phyloP scores from a whole-genome alignment of 2,329 filamentous ascomycete species.

The Phyllosticta paracitricarpa region DNA sequence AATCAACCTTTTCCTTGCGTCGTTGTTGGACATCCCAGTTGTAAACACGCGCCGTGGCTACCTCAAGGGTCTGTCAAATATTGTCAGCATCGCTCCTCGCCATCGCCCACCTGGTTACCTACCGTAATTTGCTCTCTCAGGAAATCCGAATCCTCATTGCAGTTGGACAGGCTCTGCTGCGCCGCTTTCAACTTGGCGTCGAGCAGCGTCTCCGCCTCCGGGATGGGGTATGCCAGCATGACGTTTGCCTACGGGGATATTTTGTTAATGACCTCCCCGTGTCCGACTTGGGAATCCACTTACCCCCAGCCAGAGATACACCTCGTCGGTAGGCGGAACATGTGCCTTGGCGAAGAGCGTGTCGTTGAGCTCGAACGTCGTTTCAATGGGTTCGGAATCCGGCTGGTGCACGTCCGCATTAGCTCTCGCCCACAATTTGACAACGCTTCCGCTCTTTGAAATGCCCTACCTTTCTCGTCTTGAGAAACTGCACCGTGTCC shows the following conservation, averaged over 20 bases:
- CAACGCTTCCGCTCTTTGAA: background rate
- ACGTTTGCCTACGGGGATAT: slow-evolving; percentile 67
- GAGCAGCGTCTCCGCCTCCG: slow-evolving; percentile 74
- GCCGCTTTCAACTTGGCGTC: slow-evolving; percentile 68
- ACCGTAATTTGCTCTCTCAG: slow-evolving; percentile 93
- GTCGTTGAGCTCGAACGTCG: slow-evolving; percentile 93
- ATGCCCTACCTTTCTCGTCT: slow-evolving; percentile 55
- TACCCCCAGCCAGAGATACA: slow-evolving; percentile 94
- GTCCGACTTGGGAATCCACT: slow-evolving; percentile 18
- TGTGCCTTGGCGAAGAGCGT: slow-evolving; percentile 85
- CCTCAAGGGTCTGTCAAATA: slow-evolving; percentile 72
- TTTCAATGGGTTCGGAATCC: slow-evolving; percentile 63
- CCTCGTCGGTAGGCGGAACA: slow-evolving; percentile 74
- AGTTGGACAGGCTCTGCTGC: slow-evolving; percentile 70
- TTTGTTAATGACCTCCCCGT: background rate
- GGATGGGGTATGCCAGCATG: slow-evolving; percentile 89
- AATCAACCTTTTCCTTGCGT: slow-evolving; percentile 71
- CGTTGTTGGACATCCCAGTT: slow-evolving; percentile 98
- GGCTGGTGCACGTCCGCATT: slow-evolving; percentile 19
- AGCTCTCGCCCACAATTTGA: background rate
- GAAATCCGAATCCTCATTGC: slow-evolving; percentile 94
- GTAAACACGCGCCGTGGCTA: slow-evolving; percentile 93
- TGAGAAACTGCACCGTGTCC: slow-evolving; percentile 80
- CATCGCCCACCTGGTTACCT: slow-evolving; percentile 23
- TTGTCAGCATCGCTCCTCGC: slow-evolving; percentile 8